phyloP scores from a whole-genome alignment of 805 yeast species.

The Candida tallmaniae region DNA sequence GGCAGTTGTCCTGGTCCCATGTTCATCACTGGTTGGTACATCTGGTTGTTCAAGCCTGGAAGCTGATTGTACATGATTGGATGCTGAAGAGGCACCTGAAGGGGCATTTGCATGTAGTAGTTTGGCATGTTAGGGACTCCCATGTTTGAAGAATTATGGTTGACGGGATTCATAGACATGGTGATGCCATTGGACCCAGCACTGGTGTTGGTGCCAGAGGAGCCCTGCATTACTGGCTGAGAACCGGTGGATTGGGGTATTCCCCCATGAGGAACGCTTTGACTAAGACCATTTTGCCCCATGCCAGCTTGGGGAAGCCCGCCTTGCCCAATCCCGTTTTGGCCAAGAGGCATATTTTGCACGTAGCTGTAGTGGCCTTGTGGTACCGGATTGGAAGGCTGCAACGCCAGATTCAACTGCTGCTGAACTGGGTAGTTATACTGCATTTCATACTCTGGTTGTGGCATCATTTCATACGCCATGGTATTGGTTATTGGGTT shows the following conservation, averaged over 20 bases:
- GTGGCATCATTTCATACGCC: neutral
- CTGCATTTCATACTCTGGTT: constrained; percentile 5
- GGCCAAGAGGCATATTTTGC: neutral
- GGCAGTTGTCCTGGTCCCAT: too few relatives aligned
- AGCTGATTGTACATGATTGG: constrained; percentile 8
- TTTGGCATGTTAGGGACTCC: too few relatives aligned
- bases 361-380: neutral
- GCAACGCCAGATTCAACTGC: constrained; percentile 13
- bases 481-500: too few relatives aligned
- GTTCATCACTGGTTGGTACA: constrained; percentile 6
- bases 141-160: too few relatives aligned
- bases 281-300: constrained; percentile 3
- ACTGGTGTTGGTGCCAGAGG: too few relatives aligned
- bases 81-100: constrained; percentile 8
- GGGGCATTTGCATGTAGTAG: constrained; percentile 2
- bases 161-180: too few relatives aligned
- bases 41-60: constrained; percentile 6
- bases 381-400: constrained; percentile 12
- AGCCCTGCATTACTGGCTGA: too few relatives aligned
- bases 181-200: too few relatives aligned
- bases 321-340: neutral
- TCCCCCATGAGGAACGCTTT: too few relatives aligned
- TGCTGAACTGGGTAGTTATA: constrained; percentile 10
- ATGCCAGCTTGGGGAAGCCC: constrained; percentile 7
- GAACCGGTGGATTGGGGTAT: neutral